A percentile compares a stretch with the other conserved stretches of the same genome.
Conservation (phyloP, 2,329 filamentous ascomycete species). For the Colletotrichum tofieldiae region DNA sequence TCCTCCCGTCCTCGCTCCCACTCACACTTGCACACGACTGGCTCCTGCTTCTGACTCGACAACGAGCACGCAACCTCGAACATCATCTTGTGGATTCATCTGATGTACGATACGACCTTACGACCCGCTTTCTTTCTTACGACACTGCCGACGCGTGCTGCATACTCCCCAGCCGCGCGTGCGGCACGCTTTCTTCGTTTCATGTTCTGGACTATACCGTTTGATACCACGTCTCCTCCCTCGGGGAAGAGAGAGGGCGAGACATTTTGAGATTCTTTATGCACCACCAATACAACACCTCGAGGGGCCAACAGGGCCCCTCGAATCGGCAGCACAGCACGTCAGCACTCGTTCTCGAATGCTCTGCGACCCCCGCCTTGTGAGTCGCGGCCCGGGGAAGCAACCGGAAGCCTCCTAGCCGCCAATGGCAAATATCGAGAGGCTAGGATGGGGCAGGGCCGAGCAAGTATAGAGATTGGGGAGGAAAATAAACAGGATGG, state of each 20-base stretch:
- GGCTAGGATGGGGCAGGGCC: background rate
- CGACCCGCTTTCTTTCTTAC: conserved; percentile 45
- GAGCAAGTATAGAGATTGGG: conserved; percentile 6
- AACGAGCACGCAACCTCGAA: background rate
- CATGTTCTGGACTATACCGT: conserved; percentile 40
- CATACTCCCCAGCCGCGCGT: background rate
- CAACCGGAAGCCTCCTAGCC: background rate
- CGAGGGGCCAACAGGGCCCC: background rate
- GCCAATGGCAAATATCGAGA: too few relatives aligned
- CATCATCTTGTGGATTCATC: background rate
- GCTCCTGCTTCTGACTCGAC: background rate
- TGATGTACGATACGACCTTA: conserved; percentile 42
- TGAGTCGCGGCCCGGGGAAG: background rate
- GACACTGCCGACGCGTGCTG: conserved; percentile 25
- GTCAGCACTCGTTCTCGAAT: background rate
- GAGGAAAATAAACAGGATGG: background rate
- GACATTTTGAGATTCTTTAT: conserved; percentile 28
- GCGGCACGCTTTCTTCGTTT: conserved; percentile 34
- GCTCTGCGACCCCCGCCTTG: background rate
- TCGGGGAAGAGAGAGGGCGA: background rate
- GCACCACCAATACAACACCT: background rate
- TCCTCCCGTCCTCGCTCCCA: conserved; percentile 2
- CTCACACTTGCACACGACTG: background rate
- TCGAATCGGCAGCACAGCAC: conserved; percentile 24
- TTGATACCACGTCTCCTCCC: conserved; percentile 39